Conservation (phyloP, 1,139 yeast species). For the Yamadazyma oceani region DNA sequence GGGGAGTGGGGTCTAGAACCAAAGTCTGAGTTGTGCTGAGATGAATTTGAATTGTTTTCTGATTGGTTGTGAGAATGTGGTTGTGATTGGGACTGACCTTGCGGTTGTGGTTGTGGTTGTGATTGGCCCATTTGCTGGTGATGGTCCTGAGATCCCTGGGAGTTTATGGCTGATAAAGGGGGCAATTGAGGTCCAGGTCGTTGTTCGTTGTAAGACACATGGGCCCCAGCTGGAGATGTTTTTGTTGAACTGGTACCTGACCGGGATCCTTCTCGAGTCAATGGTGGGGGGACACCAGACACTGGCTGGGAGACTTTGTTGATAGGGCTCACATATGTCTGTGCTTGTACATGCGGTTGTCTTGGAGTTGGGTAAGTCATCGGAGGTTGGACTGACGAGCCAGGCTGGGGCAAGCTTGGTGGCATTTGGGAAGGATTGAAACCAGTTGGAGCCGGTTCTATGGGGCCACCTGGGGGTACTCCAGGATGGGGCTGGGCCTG, state of each 20-base stretch:
- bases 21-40: not conserved
- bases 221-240: too few species aligned
- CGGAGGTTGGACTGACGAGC: not conserved
- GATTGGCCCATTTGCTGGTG: slow-evolving; percentile 4
- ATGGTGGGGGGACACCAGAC: too few species aligned
- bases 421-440: not conserved
- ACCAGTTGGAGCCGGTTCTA: too few species aligned
- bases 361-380: not conserved
- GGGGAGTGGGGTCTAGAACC: not conserved
- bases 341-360: not conserved
- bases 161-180: not conserved
- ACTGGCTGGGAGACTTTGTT: too few species aligned
- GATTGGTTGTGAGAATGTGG: slow-evolving; percentile 3
- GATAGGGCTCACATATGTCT: not conserved
- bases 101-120: slow-evolving; percentile 3
- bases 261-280: too few species aligned
- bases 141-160: slow-evolving; percentile 2
- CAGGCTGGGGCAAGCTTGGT: not conserved
- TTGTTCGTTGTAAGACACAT: slow-evolving; percentile 1
- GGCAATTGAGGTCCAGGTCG: slow-evolving; percentile 7
- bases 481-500: too few species aligned
- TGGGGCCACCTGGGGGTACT: too few species aligned
- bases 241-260: too few species aligned
- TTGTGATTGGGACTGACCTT: slow-evolving; percentile 4
- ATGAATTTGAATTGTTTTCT: too few species aligned